Percentiles rank a stretch among this genome's conserved stretches.
Evolutionary conservation across 768 basidiomycete genomes (phyloP).

Genomic region (Tremella fuciformis): DNA sequence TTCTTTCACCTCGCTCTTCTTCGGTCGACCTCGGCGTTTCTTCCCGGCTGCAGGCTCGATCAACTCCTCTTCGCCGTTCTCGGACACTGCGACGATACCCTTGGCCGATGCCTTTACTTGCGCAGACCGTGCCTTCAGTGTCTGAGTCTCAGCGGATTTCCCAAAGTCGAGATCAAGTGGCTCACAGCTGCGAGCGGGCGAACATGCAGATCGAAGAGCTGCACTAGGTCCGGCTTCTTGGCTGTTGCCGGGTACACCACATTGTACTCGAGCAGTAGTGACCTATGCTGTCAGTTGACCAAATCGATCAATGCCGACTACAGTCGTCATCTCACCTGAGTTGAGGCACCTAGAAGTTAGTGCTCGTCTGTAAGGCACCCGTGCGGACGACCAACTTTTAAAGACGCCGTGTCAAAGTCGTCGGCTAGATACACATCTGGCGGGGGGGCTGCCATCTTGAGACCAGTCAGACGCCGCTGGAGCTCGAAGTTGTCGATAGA

Average conservation of each 20-base stretch:
- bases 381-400: constrained; percentile 31
- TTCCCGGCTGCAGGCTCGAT: neutral
- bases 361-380: neutral
- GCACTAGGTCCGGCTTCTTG: constrained; percentile 48
- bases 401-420: constrained; percentile 37
- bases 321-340: constrained; percentile 28
- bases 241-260: constrained; percentile 24
- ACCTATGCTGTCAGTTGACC: constrained; percentile 22
- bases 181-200: constrained; percentile 35
- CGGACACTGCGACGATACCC: constrained; percentile 34
- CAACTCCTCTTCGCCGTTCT: constrained; percentile 25
- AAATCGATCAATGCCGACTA: neutral
- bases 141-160: neutral
- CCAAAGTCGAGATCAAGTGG: constrained; percentile 3
- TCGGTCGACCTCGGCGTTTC: constrained; percentile 6
- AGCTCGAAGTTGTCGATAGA: neutral
- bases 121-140: constrained; percentile 16
- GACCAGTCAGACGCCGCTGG: neutral
- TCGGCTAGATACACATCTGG: constrained; percentile 37
- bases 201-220: constrained; percentile 38
- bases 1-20: constrained; percentile 4
- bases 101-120: constrained; percentile 28
- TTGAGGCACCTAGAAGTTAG: constrained; percentile 41
- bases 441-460: constrained; percentile 32
- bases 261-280: constrained; percentile 40